A percentile compares a stretch with the other conserved stretches of the same genome.
phyloP scores from a whole-genome alignment of 495 filamentous ascomycete genomes.

The Apiosordaria backusii region DNA sequence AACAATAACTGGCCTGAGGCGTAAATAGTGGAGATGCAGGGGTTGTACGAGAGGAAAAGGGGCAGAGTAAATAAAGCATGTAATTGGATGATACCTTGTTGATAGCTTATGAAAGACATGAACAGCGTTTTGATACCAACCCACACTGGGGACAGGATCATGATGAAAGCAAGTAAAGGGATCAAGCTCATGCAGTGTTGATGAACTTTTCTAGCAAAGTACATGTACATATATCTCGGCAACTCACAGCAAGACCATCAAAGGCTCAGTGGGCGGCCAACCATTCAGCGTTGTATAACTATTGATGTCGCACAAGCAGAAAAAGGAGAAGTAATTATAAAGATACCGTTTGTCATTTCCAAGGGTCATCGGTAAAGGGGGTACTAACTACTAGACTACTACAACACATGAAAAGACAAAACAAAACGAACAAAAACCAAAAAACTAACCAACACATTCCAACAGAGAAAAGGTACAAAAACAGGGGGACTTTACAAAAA shows the following conservation, averaged over 20 bases:
- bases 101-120: background rate
- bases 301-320: background rate
- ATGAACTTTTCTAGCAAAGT: too few relatives aligned
- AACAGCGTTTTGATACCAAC: background rate
- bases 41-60: background rate
- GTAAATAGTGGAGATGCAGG: conserved; percentile 16
- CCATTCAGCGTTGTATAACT: background rate
- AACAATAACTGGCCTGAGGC: conserved; percentile 41
- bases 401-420: too few relatives aligned
- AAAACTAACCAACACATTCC: background rate
- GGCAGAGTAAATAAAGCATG: conserved; percentile 3
- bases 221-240: too few relatives aligned
- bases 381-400: background rate
- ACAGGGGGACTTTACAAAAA: background rate
- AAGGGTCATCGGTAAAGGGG: background rate
- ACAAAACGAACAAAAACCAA: too few relatives aligned
- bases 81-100: background rate
- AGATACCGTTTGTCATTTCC: background rate
- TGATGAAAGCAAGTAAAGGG: too few relatives aligned
- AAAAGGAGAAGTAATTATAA: background rate
- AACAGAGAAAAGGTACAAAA: background rate
- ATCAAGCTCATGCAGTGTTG: too few relatives aligned
- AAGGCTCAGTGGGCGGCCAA: too few relatives aligned
- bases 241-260: too few relatives aligned
- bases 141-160: too few relatives aligned